A percentile compares a stretch with the other conserved stretches of the same genome.
phyloP scores from a whole-genome alignment of 2,329 filamentous ascomycete species.

The Epichloe scottii region DNA sequence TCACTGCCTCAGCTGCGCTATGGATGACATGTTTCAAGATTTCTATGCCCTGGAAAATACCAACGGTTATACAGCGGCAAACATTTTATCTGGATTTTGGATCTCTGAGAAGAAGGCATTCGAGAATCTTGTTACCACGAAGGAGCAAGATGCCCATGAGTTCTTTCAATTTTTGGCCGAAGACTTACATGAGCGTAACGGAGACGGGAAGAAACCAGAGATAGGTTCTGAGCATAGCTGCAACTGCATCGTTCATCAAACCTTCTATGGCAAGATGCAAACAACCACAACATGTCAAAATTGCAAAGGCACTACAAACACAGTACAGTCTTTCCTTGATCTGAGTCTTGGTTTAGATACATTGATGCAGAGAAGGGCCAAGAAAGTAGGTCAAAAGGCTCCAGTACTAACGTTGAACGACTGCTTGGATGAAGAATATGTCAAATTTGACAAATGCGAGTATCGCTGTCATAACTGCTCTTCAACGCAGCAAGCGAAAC shows the following conservation, averaged over 20 bases:
- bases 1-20: slow-evolving; percentile 56
- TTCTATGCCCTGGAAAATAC: slow-evolving; percentile 64
- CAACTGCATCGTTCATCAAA: slow-evolving; percentile 85
- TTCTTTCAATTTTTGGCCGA: slow-evolving; percentile 95
- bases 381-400: slow-evolving; percentile 37
- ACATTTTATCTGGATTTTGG: slow-evolving; percentile 83
- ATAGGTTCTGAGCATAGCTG: slow-evolving; percentile 53
- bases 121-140: slow-evolving; percentile 72
- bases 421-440: slow-evolving; percentile 78
- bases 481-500: slow-evolving; percentile 63
- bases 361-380: slow-evolving; percentile 51
- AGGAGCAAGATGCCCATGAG: slow-evolving; percentile 93
- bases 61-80: slow-evolving; percentile 81
- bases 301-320: slow-evolving; percentile 70
- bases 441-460: slow-evolving; percentile 74
- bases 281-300: slow-evolving; percentile 84
- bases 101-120: slow-evolving; percentile 64
- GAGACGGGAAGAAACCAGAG: slow-evolving; percentile 51
- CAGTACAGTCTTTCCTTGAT: slow-evolving; percentile 82
- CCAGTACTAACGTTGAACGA: slow-evolving; percentile 44
- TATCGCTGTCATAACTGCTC: slow-evolving; percentile 78
- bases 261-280: slow-evolving; percentile 84
- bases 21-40: slow-evolving; percentile 63
- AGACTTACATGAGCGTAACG: slow-evolving; percentile 75
- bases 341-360: slow-evolving; percentile 78